A percentile compares a stretch with the other conserved stretches of the same genome.
Conservation (phyloP, 148 eudicot species). For the Oxyria digyna region DNA sequence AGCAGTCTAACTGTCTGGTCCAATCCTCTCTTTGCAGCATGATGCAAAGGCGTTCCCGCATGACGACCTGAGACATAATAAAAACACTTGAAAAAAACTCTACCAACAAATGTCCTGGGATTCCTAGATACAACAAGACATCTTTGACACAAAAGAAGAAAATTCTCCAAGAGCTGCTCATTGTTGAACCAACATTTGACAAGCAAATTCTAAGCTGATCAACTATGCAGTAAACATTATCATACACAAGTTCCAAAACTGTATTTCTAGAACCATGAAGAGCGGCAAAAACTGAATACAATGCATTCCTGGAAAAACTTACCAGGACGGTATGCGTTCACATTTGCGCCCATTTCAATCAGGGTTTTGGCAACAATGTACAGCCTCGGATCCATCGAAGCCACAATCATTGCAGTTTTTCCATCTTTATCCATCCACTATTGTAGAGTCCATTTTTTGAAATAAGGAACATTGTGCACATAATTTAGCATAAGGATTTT, state of each 20-base stretch:
- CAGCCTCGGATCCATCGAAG: conserved; percentile 35
- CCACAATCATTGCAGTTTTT: conserved; percentile 49
- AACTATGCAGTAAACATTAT: background rate
- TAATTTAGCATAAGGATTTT: background rate
- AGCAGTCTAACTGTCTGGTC: conserved; percentile 36
- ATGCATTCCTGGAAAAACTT: background rate
- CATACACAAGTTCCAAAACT: background rate
- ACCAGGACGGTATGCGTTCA: conserved; percentile 53
- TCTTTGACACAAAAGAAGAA: background rate
- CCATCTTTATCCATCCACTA: conserved; percentile 60
- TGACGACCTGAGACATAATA: conserved; percentile 25
- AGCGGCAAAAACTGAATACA: background rate
- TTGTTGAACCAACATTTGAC: background rate
- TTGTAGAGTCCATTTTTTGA: conserved; percentile 2
- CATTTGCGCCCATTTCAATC: conserved; percentile 50
- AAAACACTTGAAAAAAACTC: background rate
- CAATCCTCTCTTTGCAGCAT: conserved; percentile 54
- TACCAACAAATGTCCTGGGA: background rate
- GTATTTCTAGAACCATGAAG: background rate
- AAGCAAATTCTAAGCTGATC: background rate
- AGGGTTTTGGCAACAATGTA: conserved; percentile 37
- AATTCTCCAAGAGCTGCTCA: background rate
- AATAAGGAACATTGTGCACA: background rate
- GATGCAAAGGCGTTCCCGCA: conserved; percentile 56
- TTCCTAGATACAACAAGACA: background rate